Evolutionary conservation across 2,329 filamentous ascomycete species (phyloP).

Genomic region (Pseudocercospora macadamiae): DNA sequence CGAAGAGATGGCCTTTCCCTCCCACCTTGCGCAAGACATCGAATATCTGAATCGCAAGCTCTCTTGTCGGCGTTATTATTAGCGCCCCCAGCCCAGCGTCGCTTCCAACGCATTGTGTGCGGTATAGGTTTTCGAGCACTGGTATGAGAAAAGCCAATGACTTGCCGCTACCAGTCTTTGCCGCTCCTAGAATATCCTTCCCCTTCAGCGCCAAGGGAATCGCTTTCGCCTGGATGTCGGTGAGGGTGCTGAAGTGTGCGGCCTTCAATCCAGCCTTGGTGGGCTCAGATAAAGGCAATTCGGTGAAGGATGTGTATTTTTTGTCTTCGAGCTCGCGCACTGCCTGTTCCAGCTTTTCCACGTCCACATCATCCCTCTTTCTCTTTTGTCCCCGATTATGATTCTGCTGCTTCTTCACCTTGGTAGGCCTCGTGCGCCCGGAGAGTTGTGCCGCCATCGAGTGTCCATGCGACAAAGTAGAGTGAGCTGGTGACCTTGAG

Average conservation of each 20-base stretch:
- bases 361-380: slow-evolving; percentile 30
- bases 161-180: slow-evolving; percentile 94
- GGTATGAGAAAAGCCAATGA: slow-evolving; percentile 91
- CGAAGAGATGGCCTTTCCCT: slow-evolving; percentile 79
- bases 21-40: slow-evolving; percentile 90
- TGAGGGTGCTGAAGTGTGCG: slow-evolving; percentile 86
- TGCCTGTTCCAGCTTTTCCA: slow-evolving; percentile 38
- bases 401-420: slow-evolving; percentile 57
- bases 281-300: slow-evolving; percentile 82
- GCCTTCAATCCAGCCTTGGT: slow-evolving; percentile 79
- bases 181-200: slow-evolving; percentile 85
- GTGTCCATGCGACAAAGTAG: not conserved
- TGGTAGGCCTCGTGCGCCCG: slow-evolving; percentile 53
- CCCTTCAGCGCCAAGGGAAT: slow-evolving; percentile 85
- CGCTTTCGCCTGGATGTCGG: slow-evolving; percentile 88
- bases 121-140: slow-evolving; percentile 88
- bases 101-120: slow-evolving; percentile 82
- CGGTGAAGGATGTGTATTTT: slow-evolving; percentile 70
- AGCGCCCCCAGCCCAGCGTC: slow-evolving; percentile 87
- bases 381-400: slow-evolving; percentile 34
- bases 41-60: slow-evolving; percentile 96
- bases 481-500: not conserved
- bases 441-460: slow-evolving; percentile 40
- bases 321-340: slow-evolving; percentile 60
- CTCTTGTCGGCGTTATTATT: slow-evolving; percentile 90